A percentile compares a stretch with the other conserved stretches of the same genome.
These are phyloP conservation scores for Xylaria sp. DNA, from an alignment of 2,329 filamentous ascomycete species.

Conservation along the genomic window DNA sequence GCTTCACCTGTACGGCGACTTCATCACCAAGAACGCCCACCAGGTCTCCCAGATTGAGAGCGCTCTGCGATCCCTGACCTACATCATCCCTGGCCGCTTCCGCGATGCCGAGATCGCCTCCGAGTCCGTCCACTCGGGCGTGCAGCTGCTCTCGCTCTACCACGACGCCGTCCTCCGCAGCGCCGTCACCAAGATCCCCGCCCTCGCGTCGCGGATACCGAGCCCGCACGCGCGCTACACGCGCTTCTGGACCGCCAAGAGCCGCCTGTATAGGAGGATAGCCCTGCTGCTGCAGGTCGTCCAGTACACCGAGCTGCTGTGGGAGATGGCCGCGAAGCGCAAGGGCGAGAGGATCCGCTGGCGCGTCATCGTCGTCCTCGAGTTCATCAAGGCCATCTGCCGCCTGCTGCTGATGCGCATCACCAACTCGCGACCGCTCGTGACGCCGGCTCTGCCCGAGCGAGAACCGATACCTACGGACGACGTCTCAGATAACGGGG, in stretches of 20 bases:
- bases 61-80: slow-evolving; percentile 87
- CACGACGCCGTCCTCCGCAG: slow-evolving; percentile 84
- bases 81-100: slow-evolving; percentile 91
- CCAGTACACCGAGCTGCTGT: slow-evolving; percentile 92
- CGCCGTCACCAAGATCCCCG: slow-evolving; percentile 62
- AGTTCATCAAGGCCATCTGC: slow-evolving; percentile 84
- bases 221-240: slow-evolving; percentile 68
- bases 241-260: slow-evolving; percentile 65
- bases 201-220: slow-evolving; percentile 56
- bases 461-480: slow-evolving; percentile 72
- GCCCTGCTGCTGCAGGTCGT: slow-evolving; percentile 86
- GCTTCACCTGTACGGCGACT: slow-evolving; percentile 77
- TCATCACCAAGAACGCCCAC: slow-evolving; percentile 92
- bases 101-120: slow-evolving; percentile 93
- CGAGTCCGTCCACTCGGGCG: slow-evolving; percentile 85
- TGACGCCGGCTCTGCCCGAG: slow-evolving; percentile 84
- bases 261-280: slow-evolving; percentile 74
- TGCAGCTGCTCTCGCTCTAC: slow-evolving; percentile 89
- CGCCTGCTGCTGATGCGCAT: slow-evolving; percentile 77
- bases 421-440: slow-evolving; percentile 79
- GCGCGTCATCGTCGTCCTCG: slow-evolving; percentile 83
- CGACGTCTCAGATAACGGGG: slow-evolving; percentile 55
- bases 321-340: slow-evolving; percentile 94
- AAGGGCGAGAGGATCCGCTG: slow-evolving; percentile 80
- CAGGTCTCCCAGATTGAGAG: slow-evolving; percentile 96